phyloP scores from a whole-genome alignment of 129 eudicot species.

The Oenanthe sinensis region DNA sequence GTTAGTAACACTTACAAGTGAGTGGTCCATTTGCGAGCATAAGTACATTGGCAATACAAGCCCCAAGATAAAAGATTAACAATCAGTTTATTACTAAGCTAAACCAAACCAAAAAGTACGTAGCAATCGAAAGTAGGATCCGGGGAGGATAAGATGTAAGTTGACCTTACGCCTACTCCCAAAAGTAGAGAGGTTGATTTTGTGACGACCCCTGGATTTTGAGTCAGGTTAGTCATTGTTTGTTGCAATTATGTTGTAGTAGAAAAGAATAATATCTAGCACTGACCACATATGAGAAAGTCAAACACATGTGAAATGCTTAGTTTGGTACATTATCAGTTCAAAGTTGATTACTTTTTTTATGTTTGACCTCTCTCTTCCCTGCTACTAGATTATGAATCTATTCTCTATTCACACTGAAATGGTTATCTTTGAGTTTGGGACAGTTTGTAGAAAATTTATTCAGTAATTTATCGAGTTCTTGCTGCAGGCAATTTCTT shows the following conservation, averaged over 20 bases:
- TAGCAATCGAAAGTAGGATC: neutral
- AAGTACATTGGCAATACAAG: neutral
- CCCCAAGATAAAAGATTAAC: neutral
- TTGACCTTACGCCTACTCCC: neutral
- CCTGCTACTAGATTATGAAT: neutral
- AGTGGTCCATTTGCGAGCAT: neutral
- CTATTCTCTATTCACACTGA: neutral
- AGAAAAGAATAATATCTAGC: neutral
- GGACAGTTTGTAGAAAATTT: neutral
- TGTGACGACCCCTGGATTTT: neutral
- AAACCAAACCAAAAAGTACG: neutral
- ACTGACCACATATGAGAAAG: neutral
- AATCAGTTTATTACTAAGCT: neutral
- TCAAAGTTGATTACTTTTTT: neutral
- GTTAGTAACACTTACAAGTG: neutral
- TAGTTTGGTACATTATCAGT: neutral
- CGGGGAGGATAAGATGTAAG: neutral
- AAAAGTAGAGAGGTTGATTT: neutral
- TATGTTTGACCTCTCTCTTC: neutral
- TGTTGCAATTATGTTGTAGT: neutral
- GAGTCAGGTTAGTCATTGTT: neutral
- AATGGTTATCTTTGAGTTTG: neutral
- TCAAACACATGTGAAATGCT: neutral
- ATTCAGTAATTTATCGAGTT: neutral
- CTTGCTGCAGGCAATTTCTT: slow-evolving; percentile 58